Evolutionary conservation across 176 grass and related monocot genomes (phyloP), one percentile per base, ranked within the genome.

Genomic region (Carex myosuroides): DNA sequence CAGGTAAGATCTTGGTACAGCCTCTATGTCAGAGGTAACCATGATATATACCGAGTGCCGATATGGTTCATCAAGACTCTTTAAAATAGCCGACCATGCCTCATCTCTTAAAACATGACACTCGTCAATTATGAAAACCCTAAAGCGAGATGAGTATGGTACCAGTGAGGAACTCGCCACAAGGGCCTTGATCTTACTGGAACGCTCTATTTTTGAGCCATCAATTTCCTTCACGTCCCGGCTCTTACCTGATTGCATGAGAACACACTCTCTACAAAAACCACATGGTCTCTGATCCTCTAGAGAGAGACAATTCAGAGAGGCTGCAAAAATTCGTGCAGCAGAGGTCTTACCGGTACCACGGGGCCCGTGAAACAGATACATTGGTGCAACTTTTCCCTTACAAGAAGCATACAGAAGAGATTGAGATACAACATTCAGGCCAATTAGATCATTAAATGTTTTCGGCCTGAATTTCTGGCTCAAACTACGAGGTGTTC

Each of bases 251-350:
- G 92, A 95, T 85, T 95, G 91, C 72, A 93, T 78, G 79, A 95
- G 84, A 24, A 95, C 87, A 82, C 96, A 98, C 77, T 98, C 96
- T 60, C 86, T 92, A 79, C 96, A 98, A 70, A 93, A 93, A 24
- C 92, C 92, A 67, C 96, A 98, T 57, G 96, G 96, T 74, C 89
- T 95, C 88, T 93, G 89, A 87, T 98, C 93, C 80, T 92, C 91
- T 2, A 90, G 59, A 80, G 96, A 98, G 24, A 95, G 83, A 24
- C 96, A 98, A 85, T 98, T 98, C 46, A 98, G 91, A 67, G 92
- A 91, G 48, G 96, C 96, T 1, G 96, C 93, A 32, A 98, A 98
- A 87, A 98, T 93, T 29, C 88, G 85, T 55, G 96, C 96, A 0
- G 91, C 89, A 41, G 92, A 91, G 6, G 96, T 95, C 86, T 98